Percentiles rank a stretch among this genome's conserved stretches.
Evolutionary conservation across 2,329 filamentous ascomycete genomes (phyloP).

Genomic region (Neofusicoccum parvum): DNA sequence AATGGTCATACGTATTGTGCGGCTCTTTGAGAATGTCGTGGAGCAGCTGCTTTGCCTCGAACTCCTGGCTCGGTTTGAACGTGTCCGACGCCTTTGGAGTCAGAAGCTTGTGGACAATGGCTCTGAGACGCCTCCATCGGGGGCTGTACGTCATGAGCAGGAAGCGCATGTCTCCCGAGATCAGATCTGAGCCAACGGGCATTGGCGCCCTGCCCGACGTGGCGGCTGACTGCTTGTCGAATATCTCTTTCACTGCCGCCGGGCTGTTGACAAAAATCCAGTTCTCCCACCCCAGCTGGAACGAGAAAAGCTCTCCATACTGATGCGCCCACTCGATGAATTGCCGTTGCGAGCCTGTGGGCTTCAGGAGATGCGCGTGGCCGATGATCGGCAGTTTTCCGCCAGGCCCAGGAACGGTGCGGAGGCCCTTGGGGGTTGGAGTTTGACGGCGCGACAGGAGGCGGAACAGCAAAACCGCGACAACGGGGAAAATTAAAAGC

Average conservation of each 20-base stretch:
- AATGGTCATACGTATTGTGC: constrained; percentile 25
- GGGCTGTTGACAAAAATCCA: constrained; percentile 51
- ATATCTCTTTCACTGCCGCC: constrained; percentile 47
- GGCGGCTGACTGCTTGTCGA: constrained; percentile 43
- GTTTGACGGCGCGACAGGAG: neutral
- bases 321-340: constrained; percentile 41
- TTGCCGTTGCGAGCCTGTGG: constrained; percentile 32
- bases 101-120: constrained; percentile 43
- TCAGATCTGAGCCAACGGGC: constrained; percentile 44
- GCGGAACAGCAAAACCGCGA: neutral
- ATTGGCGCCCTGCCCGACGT: constrained; percentile 41
- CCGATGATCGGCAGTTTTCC: constrained; percentile 32
- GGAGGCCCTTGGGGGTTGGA: constrained; percentile 20
- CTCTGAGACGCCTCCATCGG: constrained; percentile 44
- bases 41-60: constrained; percentile 49
- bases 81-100: constrained; percentile 40
- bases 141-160: constrained; percentile 46
- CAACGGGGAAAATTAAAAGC: neutral
- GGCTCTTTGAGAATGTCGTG: constrained; percentile 43
- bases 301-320: constrained; percentile 50
- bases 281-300: constrained; percentile 49
- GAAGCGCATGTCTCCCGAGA: constrained; percentile 45
- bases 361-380: constrained; percentile 34
- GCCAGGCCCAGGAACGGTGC: constrained; percentile 29
- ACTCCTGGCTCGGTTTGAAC: constrained; percentile 50